These are phyloP conservation scores for Eucalyptus albens DNA, from an alignment of 345 rosid genomes.

Conservation along the genomic window DNA sequence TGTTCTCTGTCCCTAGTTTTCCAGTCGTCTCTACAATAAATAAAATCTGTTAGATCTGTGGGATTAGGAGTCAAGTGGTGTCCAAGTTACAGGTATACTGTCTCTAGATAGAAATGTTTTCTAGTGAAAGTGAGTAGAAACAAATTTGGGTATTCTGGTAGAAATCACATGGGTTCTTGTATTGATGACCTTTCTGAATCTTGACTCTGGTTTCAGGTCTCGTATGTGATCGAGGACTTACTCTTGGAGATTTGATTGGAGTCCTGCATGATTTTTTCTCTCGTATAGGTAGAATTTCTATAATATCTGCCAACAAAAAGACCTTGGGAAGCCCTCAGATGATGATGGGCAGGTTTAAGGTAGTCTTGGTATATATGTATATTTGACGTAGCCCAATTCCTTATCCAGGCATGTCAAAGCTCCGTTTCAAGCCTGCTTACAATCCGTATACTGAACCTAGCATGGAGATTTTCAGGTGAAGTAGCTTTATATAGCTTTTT, in stretches of 20 bases:
- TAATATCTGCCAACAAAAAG: background rate
- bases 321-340: background rate
- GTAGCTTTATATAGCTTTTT: background rate
- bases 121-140: background rate
- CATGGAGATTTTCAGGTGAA: conserved; percentile 91
- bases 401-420: conserved; percentile 69
- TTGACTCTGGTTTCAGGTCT: conserved; percentile 46
- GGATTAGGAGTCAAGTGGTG: background rate
- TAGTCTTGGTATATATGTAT: background rate
- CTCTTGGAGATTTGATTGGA: conserved; percentile 88
- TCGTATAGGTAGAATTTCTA: conserved; percentile 45
- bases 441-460: conserved; percentile 98
- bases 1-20: background rate
- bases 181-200: background rate
- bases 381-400: background rate
- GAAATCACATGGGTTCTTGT: background rate
- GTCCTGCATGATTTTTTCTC: conserved; percentile 81
- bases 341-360: background rate
- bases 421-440: conserved; percentile 90
- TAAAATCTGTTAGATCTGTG: background rate
- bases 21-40: background rate
- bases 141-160: background rate
- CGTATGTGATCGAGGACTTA: conserved; percentile 86
- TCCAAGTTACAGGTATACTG: background rate
- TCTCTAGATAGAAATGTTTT: background rate